phyloP scores from a whole-genome alignment of 768 basidiomycete genomes.

The Suillus americanus region DNA sequence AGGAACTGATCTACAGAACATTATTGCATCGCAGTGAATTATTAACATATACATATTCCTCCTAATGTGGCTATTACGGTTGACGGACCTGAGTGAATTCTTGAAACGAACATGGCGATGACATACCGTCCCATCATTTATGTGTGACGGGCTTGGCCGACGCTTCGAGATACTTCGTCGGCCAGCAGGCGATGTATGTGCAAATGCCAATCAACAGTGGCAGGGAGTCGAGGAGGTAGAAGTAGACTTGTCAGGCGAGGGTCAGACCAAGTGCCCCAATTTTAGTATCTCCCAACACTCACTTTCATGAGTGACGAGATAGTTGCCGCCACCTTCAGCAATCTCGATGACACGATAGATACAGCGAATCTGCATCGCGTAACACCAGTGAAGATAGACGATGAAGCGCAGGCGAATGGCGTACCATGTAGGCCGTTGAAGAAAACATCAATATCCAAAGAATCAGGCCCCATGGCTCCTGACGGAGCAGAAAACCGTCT shows the following conservation, averaged over 20 bases:
- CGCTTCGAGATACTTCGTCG: slow-evolving; percentile 21
- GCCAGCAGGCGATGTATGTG: slow-evolving; percentile 28
- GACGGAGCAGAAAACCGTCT: slow-evolving; percentile 3
- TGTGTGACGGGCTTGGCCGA: not conserved
- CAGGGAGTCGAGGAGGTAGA: slow-evolving; percentile 30
- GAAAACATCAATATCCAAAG: slow-evolving; percentile 23
- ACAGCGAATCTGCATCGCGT: slow-evolving; percentile 22
- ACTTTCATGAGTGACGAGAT: slow-evolving; percentile 27
- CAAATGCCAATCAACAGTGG: slow-evolving; percentile 27
- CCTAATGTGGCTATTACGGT: not conserved
- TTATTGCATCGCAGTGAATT: not conserved
- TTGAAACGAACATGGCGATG: not conserved
- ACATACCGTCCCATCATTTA: slow-evolving; percentile 1
- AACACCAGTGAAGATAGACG: not conserved
- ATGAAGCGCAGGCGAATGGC: slow-evolving; percentile 2
- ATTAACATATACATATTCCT: not conserved
- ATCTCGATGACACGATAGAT: slow-evolving; percentile 29
- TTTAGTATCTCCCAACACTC: not conserved
- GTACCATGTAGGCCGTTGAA: slow-evolving; percentile 26
- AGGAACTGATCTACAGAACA: not conserved
- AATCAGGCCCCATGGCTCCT: slow-evolving; percentile 19
- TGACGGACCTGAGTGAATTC: not conserved
- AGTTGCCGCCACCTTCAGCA: slow-evolving; percentile 18
- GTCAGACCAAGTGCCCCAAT: not conserved
- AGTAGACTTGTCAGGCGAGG: slow-evolving; percentile 20